Conservation (phyloP, 331 rosid genomes). For the Stylosanthes scabra region DNA sequence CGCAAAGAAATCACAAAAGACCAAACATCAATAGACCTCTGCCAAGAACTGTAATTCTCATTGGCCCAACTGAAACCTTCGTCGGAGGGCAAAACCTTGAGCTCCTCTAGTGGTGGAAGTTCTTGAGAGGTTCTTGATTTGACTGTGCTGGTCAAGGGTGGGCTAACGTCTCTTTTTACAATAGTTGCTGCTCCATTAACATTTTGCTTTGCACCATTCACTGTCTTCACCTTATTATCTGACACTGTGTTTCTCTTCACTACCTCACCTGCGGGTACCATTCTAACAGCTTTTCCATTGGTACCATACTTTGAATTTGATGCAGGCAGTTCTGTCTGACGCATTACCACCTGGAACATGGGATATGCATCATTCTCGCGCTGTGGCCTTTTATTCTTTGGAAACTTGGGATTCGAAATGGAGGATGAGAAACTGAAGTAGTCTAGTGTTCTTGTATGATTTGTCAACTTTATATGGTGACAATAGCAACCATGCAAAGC, state of each 20-base stretch:
- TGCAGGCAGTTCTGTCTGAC: slow-evolving; percentile 53
- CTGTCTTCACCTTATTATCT: slow-evolving; percentile 50
- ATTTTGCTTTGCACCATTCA: slow-evolving; percentile 66
- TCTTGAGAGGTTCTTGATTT: slow-evolving; percentile 45
- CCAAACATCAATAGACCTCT: slow-evolving; percentile 93
- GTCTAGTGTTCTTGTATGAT: slow-evolving; percentile 49
- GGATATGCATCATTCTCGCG: slow-evolving; percentile 33
- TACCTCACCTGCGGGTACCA: slow-evolving; percentile 78
- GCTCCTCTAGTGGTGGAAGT: slow-evolving; percentile 72
- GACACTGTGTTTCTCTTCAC: slow-evolving; percentile 51
- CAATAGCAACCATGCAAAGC: slow-evolving; percentile 65
- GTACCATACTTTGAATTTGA: slow-evolving; percentile 55
- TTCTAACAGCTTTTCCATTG: slow-evolving; percentile 77
- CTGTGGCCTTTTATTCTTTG: slow-evolving; percentile 40
- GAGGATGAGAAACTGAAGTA: slow-evolving; percentile 64
- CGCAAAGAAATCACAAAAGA: slow-evolving; percentile 88
- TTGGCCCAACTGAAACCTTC: slow-evolving; percentile 95
- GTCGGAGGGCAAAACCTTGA: slow-evolving; percentile 83
- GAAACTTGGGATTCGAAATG: slow-evolving; percentile 51
- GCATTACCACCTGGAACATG: slow-evolving; percentile 56
- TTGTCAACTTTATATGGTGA: slow-evolving; percentile 48
- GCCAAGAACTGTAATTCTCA: slow-evolving; percentile 85
- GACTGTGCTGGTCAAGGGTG: slow-evolving; percentile 46
- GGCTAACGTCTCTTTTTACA: slow-evolving; percentile 47
- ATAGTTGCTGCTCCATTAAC: slow-evolving; percentile 62